Conservation (phyloP, 768 basidiomycete species). For the Boletus eberwhitei region DNA sequence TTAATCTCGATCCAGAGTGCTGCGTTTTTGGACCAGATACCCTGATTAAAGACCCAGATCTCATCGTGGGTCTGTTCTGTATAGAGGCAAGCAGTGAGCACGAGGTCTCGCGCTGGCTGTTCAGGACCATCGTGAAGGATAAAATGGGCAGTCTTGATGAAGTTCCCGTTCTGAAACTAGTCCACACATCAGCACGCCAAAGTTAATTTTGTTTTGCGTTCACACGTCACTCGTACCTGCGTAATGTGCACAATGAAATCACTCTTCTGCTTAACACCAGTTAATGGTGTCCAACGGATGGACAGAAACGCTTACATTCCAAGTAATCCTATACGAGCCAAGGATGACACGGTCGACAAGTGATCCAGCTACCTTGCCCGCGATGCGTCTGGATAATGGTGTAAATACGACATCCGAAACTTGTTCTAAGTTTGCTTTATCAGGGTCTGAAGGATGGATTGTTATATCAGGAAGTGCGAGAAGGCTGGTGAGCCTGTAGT, state of each 20-base stretch:
- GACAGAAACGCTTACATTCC: constrained; percentile 46
- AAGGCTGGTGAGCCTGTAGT: constrained; percentile 44
- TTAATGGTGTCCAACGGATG: constrained; percentile 1
- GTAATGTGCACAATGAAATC: constrained; percentile 55
- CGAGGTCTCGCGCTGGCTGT: constrained; percentile 46
- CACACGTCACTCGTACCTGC: constrained; percentile 36
- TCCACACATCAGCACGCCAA: background rate
- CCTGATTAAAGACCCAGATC: constrained; percentile 74
- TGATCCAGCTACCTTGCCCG: constrained; percentile 45
- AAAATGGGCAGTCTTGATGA: constrained; percentile 36
- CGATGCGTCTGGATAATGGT: constrained; percentile 41
- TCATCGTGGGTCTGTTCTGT: constrained; percentile 57
- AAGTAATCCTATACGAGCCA: constrained; percentile 53
- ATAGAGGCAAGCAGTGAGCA: constrained; percentile 53
- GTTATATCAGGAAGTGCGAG: constrained; percentile 49
- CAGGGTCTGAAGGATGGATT: constrained; percentile 44
- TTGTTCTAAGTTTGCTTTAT: constrained; percentile 44
- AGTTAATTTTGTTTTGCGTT: constrained; percentile 11
- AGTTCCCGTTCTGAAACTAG: constrained; percentile 31
- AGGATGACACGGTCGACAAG: constrained; percentile 50
- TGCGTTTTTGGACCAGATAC: constrained; percentile 63
- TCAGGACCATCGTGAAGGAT: constrained; percentile 62
- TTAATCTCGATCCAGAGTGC: constrained; percentile 62
- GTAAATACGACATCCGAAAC: constrained; percentile 49
- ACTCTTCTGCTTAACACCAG: constrained; percentile 37